phyloP scores from a whole-genome alignment of 352 stramenopile species.

The Pythium insidiosum region DNA sequence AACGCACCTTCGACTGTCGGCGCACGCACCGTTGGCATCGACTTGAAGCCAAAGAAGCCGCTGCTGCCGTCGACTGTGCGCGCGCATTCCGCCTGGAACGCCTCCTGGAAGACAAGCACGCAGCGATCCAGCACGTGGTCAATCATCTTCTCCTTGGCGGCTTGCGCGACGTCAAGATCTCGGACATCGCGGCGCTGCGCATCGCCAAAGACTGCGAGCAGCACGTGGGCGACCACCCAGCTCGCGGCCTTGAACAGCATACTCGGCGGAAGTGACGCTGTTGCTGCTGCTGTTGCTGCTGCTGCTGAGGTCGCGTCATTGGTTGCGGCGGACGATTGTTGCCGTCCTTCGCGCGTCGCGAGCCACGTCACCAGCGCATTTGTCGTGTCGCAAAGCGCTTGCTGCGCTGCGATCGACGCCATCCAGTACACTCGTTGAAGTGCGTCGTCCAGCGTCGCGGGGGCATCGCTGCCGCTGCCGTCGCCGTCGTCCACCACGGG shows the following conservation, averaged over 20 bases:
- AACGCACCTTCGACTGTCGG: constrained; percentile 8
- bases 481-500: constrained; percentile 18
- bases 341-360: constrained; percentile 18
- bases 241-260: too few species aligned
- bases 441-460: too few species aligned
- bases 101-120: constrained; percentile 36
- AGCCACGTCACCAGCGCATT: constrained; percentile 31
- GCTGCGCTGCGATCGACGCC: constrained; percentile 2
- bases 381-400: constrained; percentile 11
- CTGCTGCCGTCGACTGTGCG: constrained; percentile 17
- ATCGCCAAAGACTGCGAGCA: too few species aligned
- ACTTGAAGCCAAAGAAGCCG: constrained; percentile 54
- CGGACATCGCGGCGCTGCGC: too few species aligned
- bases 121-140: constrained; percentile 28
- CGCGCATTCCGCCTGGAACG: constrained; percentile 27
- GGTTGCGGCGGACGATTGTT: not conserved
- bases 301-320: not conserved
- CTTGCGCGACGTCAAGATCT: too few species aligned
- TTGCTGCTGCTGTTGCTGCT: too few species aligned
- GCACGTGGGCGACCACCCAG: too few species aligned
- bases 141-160: constrained; percentile 17
- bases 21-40: not conserved
- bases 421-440: too few species aligned
- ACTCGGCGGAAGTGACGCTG: too few species aligned
- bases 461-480: constrained; percentile 4